Percentiles rank a stretch among this genome's conserved stretches.
phyloP scores from a whole-genome alignment of 176 grass and related monocot species.

The Bolboschoenus planiculmis region DNA sequence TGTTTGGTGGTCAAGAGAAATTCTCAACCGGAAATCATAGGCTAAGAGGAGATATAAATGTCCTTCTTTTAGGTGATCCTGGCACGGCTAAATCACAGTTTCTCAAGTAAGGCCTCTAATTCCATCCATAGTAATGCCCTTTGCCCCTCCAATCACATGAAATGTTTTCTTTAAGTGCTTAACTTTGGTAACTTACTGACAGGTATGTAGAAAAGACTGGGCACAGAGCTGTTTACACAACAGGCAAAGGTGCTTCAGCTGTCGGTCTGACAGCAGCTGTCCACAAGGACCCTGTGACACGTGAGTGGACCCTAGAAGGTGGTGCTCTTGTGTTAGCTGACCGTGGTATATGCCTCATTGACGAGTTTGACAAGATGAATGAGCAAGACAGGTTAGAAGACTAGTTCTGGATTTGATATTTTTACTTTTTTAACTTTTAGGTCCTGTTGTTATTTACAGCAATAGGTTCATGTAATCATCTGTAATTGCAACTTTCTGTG shows the following conservation, averaged over 20 bases:
- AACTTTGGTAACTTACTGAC: not conserved
- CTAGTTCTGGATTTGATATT: too few relatives aligned
- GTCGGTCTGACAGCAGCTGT: slow-evolving; percentile 93
- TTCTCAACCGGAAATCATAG: slow-evolving; percentile 88
- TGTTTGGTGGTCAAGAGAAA: slow-evolving; percentile 98
- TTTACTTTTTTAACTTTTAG: not conserved
- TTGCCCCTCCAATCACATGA: not conserved
- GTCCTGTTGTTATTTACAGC: slow-evolving; percentile 12
- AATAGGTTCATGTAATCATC: not conserved
- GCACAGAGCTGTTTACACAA: slow-evolving; percentile 94
- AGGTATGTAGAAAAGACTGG: slow-evolving; percentile 99
- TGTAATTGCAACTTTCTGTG: not conserved
- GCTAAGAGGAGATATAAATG: slow-evolving; percentile 92
- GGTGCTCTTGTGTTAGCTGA: slow-evolving; percentile 95
- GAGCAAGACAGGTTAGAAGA: slow-evolving; percentile 91
- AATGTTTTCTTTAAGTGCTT: not conserved
- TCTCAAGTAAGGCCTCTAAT: slow-evolving; percentile 68
- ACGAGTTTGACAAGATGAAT: slow-evolving; percentile 99
- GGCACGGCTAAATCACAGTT: slow-evolving; percentile 99
- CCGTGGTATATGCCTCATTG: slow-evolving; percentile 95
- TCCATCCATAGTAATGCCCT: too few relatives aligned
- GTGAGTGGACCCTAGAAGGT: slow-evolving; percentile 97
- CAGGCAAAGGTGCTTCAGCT: slow-evolving; percentile 96
- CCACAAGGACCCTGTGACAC: slow-evolving; percentile 97
- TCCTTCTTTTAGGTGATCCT: slow-evolving; percentile 90